Conservation (phyloP, 2,329 filamentous ascomycete genomes). For the Xylariomycetidae sp. region DNA sequence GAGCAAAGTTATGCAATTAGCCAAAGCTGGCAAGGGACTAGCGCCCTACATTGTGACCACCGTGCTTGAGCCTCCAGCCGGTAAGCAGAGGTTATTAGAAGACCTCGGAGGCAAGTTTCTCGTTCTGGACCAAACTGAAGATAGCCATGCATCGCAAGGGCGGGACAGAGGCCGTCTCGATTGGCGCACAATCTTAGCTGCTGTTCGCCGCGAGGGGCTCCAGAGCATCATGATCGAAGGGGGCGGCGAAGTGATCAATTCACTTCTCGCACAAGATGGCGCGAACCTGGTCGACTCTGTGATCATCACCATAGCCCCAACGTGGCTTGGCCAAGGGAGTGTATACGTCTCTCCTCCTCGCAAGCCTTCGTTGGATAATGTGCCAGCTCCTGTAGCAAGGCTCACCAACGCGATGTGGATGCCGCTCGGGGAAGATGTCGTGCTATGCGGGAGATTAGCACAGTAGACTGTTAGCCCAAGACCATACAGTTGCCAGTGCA, state of each 20-base stretch:
- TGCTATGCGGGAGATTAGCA: constrained; percentile 66
- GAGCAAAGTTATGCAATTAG: constrained; percentile 63
- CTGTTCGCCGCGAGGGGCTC: constrained; percentile 56
- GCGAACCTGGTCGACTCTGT: constrained; percentile 67
- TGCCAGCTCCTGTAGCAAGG: constrained; percentile 57
- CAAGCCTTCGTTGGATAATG: constrained; percentile 43
- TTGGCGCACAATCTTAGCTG: constrained; percentile 61
- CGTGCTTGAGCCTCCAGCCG: constrained; percentile 38
- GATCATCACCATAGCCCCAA: constrained; percentile 84
- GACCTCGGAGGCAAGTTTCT: constrained; percentile 51
- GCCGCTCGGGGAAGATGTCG: constrained; percentile 76
- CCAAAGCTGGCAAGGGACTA: constrained; percentile 59
- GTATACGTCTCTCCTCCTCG: constrained; percentile 71
- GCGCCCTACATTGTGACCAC: constrained; percentile 69
- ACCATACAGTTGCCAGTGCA: too few species aligned
- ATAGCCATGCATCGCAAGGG: constrained; percentile 30
- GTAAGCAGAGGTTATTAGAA: constrained; percentile 38
- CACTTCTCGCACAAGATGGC: constrained; percentile 62
- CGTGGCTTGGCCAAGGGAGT: constrained; percentile 80
- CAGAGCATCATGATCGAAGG: constrained; percentile 89
- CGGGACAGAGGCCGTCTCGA: constrained; percentile 38
- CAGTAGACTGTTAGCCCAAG: too few species aligned
- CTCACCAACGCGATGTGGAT: constrained; percentile 67
- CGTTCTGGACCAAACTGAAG: constrained; percentile 22
- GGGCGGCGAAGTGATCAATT: constrained; percentile 76